Conservation (phyloP, 148 eudicot species). For the Camellia sinensis region DNA sequence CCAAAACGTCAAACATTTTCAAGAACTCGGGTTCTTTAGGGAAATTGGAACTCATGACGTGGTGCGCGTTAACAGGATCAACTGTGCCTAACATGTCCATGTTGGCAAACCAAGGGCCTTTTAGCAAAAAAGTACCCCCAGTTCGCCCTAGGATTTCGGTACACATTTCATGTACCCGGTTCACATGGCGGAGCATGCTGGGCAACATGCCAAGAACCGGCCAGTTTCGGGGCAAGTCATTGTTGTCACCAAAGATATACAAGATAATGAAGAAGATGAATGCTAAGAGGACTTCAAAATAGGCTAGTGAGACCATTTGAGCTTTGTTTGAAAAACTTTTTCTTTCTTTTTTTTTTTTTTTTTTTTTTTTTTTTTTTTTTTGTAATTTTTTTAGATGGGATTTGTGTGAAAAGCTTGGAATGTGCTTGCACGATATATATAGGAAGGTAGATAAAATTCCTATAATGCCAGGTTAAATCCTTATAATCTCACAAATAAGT, state of each 20-base stretch:
- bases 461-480: too few species aligned
- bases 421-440: too few species aligned
- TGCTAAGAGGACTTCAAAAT: too few species aligned
- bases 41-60: constrained; percentile 50
- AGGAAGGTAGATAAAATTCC: too few species aligned
- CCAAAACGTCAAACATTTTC: constrained; percentile 43
- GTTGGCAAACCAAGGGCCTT: constrained; percentile 55
- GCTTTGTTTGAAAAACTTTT: background rate
- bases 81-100: constrained; percentile 34
- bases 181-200: constrained; percentile 19
- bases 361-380: too few species aligned
- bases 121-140: constrained; percentile 23
- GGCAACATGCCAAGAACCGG: constrained; percentile 55
- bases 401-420: too few species aligned
- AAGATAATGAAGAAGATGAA: too few species aligned
- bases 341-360: too few species aligned
- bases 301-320: too few species aligned
- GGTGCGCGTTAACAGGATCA: constrained; percentile 45
- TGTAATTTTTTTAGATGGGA: too few species aligned
- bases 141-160: constrained; percentile 8
- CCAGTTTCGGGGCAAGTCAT: constrained; percentile 21
- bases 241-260: too few species aligned
- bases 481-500: too few species aligned
- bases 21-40: constrained; percentile 40
- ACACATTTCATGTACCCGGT: constrained; percentile 23